Evolutionary conservation across 192 early-diverging fungal genomes (phyloP).

Genomic region (Polychytrium aggregatum): DNA sequence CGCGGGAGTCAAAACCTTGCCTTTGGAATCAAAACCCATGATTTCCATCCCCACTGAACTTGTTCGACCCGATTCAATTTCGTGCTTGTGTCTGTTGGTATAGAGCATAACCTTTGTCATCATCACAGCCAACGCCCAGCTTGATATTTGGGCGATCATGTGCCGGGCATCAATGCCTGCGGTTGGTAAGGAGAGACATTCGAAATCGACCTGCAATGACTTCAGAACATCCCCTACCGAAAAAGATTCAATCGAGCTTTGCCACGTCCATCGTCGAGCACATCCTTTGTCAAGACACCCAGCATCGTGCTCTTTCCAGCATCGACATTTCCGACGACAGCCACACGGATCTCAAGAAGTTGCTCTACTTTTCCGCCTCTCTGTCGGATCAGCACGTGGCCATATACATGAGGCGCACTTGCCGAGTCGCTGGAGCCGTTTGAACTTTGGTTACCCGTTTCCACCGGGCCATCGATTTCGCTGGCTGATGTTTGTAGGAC

Average conservation of each 20-base stretch:
- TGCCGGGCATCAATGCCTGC: too few species aligned
- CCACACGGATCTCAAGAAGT: slow-evolving; percentile 74
- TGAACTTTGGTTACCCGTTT: too few species aligned
- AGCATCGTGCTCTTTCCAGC: slow-evolving; percentile 75
- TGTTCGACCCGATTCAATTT: slow-evolving; percentile 85
- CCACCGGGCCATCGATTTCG: too few species aligned
- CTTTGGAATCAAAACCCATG: slow-evolving; percentile 68
- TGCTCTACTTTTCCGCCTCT: slow-evolving; percentile 65
- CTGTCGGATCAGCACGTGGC: slow-evolving; percentile 59
- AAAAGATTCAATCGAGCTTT: slow-evolving; percentile 82
- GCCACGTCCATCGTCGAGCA: slow-evolving; percentile 86
- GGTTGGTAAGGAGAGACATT: too few species aligned
- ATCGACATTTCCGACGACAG: slow-evolving; percentile 84
- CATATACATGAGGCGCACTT: too few species aligned
- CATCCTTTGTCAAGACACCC: slow-evolving; percentile 82
- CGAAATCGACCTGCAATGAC: too few species aligned
- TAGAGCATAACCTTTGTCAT: too few species aligned
- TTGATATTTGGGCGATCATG: too few species aligned
- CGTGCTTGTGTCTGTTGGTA: slow-evolving; percentile 89
- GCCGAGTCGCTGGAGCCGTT: too few species aligned
- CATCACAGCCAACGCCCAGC: too few species aligned
- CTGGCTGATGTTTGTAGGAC: too few species aligned
- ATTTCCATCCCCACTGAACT: slow-evolving; percentile 80
- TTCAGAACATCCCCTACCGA: too few species aligned
- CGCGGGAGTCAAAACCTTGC: slow-evolving; percentile 53